Evolutionary conservation across 2,329 filamentous ascomycete genomes (phyloP).

Genomic region (Fonsecaea pugnacius): DNA sequence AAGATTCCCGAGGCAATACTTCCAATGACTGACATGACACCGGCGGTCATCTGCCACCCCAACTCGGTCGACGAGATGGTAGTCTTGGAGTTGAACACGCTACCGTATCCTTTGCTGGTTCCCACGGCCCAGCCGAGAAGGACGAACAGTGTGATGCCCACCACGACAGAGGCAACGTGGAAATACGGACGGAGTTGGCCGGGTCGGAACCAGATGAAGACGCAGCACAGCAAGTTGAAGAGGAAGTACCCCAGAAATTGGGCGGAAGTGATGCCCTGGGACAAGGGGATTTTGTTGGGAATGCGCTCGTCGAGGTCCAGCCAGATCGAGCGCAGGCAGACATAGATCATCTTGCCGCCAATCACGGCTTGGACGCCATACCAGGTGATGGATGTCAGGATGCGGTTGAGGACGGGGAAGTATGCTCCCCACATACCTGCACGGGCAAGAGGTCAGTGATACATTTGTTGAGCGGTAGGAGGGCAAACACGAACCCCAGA

Average conservation of each 20-base stretch:
- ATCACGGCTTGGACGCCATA: slow-evolving; percentile 53
- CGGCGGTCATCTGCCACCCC: slow-evolving; percentile 29
- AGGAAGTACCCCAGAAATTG: slow-evolving; percentile 52
- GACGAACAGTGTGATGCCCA: slow-evolving; percentile 18
- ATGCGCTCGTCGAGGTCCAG: slow-evolving; percentile 49
- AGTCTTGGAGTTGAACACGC: slow-evolving; percentile 24
- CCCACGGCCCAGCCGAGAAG: slow-evolving; percentile 33
- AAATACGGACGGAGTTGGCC: slow-evolving; percentile 52
- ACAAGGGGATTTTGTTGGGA: slow-evolving; percentile 43
- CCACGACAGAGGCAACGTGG: slow-evolving; percentile 42
- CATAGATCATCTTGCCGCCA: slow-evolving; percentile 44
- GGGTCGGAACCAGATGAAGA: slow-evolving; percentile 51
- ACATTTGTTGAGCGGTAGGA: not conserved
- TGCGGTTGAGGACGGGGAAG: slow-evolving; percentile 44
- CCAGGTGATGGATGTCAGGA: slow-evolving; percentile 34
- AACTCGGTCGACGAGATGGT: slow-evolving; percentile 20
- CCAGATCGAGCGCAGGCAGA: slow-evolving; percentile 49
- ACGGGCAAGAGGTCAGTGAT: not conserved
- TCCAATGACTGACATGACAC: slow-evolving; percentile 42
- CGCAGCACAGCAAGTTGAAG: slow-evolving; percentile 43
- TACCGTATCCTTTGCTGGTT: slow-evolving; percentile 32
- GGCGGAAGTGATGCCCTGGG: slow-evolving; percentile 37
- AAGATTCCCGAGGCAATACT: slow-evolving; percentile 41
- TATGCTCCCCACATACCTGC: slow-evolving; percentile 40
- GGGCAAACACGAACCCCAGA: slow-evolving; percentile 71